Evolutionary conservation across 371 early-diverging fungal genomes (phyloP).

Genomic region (Mucor mucedo): DNA sequence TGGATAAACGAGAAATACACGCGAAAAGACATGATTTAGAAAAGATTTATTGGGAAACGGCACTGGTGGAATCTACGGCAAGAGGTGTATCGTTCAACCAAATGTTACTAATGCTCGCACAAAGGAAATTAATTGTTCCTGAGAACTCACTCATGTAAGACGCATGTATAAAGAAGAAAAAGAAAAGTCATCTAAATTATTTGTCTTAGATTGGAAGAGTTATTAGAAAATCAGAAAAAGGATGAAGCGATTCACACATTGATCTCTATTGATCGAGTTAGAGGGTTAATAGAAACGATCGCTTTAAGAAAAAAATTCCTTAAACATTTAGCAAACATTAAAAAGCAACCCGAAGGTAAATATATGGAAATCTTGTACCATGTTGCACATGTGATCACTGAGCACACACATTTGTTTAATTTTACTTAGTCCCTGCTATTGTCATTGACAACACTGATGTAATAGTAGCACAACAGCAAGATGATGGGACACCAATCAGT

Average conservation of each 20-base stretch:
- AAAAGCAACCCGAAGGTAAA: constrained; percentile 22
- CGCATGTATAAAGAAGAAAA: background rate
- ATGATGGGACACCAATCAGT: background rate
- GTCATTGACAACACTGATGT: constrained; percentile 29
- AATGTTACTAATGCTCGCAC: constrained; percentile 63
- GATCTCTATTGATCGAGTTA: constrained; percentile 52
- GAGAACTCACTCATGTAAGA: constrained; percentile 57
- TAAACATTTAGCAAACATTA: constrained; percentile 35
- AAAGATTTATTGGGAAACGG: constrained; percentile 53
- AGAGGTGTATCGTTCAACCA: constrained; percentile 65
- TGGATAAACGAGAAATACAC: constrained; percentile 43
- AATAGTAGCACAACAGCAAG: constrained; percentile 2
- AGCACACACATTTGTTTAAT: constrained; percentile 1
- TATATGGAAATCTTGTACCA: background rate
- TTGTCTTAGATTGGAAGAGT: constrained; percentile 45
- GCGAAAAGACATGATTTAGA: constrained; percentile 43
- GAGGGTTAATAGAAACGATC: constrained; percentile 53
- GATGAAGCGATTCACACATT: constrained; percentile 49
- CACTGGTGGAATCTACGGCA: constrained; percentile 34
- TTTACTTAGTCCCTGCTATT: constrained; percentile 37
- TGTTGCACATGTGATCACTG: background rate
- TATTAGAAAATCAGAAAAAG: constrained; percentile 47
- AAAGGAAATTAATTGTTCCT: constrained; percentile 62
- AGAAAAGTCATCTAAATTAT: background rate
- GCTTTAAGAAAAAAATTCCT: constrained; percentile 51